Evolutionary conservation across 116 monocot genomes (phyloP).

Genomic region (Cymodocea nodosa): DNA sequence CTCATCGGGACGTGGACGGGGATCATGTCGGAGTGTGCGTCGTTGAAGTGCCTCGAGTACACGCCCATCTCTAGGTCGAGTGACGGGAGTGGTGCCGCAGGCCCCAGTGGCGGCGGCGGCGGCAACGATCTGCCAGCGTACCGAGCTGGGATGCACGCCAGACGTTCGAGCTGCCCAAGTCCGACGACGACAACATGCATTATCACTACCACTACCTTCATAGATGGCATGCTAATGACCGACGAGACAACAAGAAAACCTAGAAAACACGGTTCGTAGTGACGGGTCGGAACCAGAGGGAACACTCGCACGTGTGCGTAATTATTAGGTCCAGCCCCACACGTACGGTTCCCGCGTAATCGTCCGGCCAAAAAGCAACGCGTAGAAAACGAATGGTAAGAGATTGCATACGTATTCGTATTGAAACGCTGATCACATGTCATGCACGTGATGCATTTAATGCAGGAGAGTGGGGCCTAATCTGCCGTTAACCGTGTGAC

Average conservation of each 20-base stretch:
- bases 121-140: background rate
- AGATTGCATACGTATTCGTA: too few species aligned
- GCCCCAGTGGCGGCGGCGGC: constrained; percentile 12
- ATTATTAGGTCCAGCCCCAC: background rate
- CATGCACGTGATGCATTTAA: too few species aligned
- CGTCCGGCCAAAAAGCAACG: too few species aligned
- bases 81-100: constrained; percentile 48
- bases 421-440: too few species aligned
- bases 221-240: too few species aligned
- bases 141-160: constrained; percentile 42
- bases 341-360: constrained; percentile 2
- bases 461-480: too few species aligned
- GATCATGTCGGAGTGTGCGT: constrained; percentile 27
- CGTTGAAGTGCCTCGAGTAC: constrained; percentile 65
- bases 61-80: constrained; percentile 89
- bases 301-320: constrained; percentile 11
- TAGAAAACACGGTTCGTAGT: too few species aligned
- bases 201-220: too few species aligned
- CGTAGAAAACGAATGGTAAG: too few species aligned
- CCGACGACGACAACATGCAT: background rate
- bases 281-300: background rate
- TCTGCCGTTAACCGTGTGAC: too few species aligned
- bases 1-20: constrained; percentile 7
- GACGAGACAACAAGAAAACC: too few species aligned
- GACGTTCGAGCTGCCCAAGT: constrained; percentile 52